Evolutionary conservation across 768 basidiomycete species (phyloP).

Genomic region (Wakefieldia striispora): DNA sequence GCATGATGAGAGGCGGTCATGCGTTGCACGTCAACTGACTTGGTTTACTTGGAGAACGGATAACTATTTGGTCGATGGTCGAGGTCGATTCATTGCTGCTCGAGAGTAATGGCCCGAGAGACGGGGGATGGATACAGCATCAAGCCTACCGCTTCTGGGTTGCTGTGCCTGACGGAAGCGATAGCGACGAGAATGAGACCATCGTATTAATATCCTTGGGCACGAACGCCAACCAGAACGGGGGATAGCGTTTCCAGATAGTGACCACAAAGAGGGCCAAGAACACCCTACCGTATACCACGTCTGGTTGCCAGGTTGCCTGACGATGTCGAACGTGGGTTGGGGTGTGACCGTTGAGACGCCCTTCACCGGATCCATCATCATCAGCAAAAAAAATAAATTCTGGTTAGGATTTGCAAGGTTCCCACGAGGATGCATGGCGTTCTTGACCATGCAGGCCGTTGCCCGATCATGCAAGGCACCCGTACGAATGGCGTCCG

Average conservation of each 20-base stretch:
- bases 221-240: not conserved
- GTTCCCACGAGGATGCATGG: too few species aligned
- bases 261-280: constrained; percentile 17
- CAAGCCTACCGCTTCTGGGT: not conserved
- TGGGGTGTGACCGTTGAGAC: too few species aligned
- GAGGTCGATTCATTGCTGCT: not conserved
- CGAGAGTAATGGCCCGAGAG: not conserved
- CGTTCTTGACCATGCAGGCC: too few species aligned
- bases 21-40: not conserved
- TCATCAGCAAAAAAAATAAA: too few species aligned
- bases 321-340: constrained; percentile 7
- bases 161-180: not conserved
- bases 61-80: not conserved
- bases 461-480: too few species aligned
- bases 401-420: too few species aligned
- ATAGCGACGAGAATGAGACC: not conserved
- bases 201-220: not conserved
- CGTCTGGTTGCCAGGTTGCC: not conserved
- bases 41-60: not conserved
- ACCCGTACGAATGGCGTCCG: too few species aligned
- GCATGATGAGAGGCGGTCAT: constrained; percentile 37
- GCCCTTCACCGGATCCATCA: too few species aligned
- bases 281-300: constrained; percentile 14
- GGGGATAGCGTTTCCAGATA: constrained; percentile 11
- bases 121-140: not conserved